Conservation (phyloP, 345 rosid genomes). For the Ceriops tagal region DNA sequence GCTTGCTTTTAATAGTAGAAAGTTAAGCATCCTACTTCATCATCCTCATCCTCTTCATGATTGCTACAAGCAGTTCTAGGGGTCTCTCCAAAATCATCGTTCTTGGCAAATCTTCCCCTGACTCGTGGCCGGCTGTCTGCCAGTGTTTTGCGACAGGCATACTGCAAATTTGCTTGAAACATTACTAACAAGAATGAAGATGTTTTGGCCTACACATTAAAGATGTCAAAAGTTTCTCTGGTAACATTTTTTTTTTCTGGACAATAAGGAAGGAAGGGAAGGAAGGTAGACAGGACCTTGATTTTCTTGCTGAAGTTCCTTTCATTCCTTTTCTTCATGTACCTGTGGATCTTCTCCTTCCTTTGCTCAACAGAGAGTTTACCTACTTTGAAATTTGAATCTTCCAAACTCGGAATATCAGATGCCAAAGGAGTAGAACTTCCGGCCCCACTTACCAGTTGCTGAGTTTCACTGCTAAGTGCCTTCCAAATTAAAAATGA, state of each 20-base stretch:
- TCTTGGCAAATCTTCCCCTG: slow-evolving; percentile 91
- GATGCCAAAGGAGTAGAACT: slow-evolving; percentile 45
- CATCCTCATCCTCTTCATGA: slow-evolving; percentile 72
- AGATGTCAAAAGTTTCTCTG: too few relatives aligned
- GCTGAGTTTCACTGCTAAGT: slow-evolving; percentile 45
- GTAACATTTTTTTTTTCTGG: background rate
- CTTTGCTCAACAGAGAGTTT: slow-evolving; percentile 83
- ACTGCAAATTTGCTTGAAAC: slow-evolving; percentile 38
- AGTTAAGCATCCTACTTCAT: slow-evolving; percentile 42
- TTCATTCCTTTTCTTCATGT: slow-evolving; percentile 90
- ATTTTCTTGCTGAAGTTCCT: slow-evolving; percentile 97
- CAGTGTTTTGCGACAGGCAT: slow-evolving; percentile 87
- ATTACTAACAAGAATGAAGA: background rate
- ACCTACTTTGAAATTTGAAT: slow-evolving; percentile 56
- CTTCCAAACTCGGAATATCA: slow-evolving; percentile 71
- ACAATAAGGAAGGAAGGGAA: background rate
- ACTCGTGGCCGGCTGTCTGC: slow-evolving; percentile 95
- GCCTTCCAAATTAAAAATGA: slow-evolving; percentile 32
- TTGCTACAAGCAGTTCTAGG: slow-evolving; percentile 44
- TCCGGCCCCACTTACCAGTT: slow-evolving; percentile 33
- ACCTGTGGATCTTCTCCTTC: slow-evolving; percentile 87
- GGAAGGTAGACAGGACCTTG: slow-evolving; percentile 44
- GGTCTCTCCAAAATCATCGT: slow-evolving; percentile 67
- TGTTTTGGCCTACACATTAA: background rate
- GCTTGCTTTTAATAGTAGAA: background rate